Percentiles rank a stretch among this genome's conserved stretches.
Conservation (phyloP, 192 early-diverging fungal species). For the Backusella psychrophila region DNA sequence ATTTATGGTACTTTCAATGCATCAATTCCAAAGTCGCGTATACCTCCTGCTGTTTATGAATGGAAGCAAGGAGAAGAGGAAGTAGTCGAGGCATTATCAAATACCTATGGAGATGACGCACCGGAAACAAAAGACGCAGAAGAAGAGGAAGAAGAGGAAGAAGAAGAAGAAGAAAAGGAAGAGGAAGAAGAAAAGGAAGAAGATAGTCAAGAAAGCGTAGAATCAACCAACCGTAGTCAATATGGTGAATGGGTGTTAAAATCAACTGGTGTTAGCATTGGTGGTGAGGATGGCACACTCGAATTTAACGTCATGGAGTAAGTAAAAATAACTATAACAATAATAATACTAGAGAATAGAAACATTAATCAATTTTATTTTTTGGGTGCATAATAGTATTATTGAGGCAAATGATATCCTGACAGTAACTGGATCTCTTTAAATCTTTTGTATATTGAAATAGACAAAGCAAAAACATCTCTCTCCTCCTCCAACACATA, state of each 20-base stretch:
- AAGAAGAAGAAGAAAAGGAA: constrained; percentile 37
- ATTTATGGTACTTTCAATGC: constrained; percentile 96
- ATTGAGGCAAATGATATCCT: constrained; percentile 81
- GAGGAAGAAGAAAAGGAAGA: background rate
- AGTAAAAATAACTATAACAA: constrained; percentile 24
- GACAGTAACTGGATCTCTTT: constrained; percentile 75
- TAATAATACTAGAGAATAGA: background rate
- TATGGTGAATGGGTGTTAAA: constrained; percentile 74
- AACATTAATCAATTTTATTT: background rate
- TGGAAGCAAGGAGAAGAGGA: constrained; percentile 56
- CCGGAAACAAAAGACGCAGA: constrained; percentile 10
- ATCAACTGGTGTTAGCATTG: constrained; percentile 64
- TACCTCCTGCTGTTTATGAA: constrained; percentile 72
- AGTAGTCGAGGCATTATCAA: constrained; percentile 54
- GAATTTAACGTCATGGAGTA: constrained; percentile 74
- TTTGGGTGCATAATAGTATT: constrained; percentile 44
- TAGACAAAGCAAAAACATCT: background rate
- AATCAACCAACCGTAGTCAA: constrained; percentile 26
- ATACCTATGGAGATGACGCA: constrained; percentile 19
- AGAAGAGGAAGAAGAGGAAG: constrained; percentile 58
- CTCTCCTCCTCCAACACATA: background rate
- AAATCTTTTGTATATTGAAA: constrained; percentile 10
- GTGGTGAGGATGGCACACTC: constrained; percentile 56
- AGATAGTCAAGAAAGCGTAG: background rate
- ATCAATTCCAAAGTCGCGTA: constrained; percentile 82